Evolutionary conservation across 2,329 filamentous ascomycete genomes (phyloP).

Genomic region (Alternaria infectoria): DNA sequence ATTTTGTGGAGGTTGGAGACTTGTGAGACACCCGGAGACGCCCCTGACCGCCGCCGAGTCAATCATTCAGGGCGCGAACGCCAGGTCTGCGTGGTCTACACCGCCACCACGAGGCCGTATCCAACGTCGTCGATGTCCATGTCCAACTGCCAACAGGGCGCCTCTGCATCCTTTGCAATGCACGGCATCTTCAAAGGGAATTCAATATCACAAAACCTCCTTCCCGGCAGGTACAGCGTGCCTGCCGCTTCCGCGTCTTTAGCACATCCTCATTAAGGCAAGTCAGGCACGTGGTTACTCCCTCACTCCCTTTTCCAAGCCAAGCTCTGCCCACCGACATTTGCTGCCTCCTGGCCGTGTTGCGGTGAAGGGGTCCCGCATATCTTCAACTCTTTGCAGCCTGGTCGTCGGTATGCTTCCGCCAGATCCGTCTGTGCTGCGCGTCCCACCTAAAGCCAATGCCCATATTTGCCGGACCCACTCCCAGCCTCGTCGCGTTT

Average conservation of each 20-base stretch:
- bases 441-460: constrained; percentile 27
- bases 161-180: neutral
- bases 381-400: constrained; percentile 9
- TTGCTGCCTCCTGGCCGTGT: constrained; percentile 2
- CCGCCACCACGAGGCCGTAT: constrained; percentile 24
- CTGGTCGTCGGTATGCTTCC: constrained; percentile 29
- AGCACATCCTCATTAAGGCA: neutral
- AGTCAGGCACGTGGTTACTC: neutral
- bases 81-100: constrained; percentile 18
- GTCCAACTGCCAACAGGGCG: neutral
- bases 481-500: constrained; percentile 34
- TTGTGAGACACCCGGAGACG: constrained; percentile 17
- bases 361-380: constrained; percentile 14
- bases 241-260: neutral
- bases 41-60: constrained; percentile 30
- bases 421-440: constrained; percentile 47
- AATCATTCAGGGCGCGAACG: constrained; percentile 26
- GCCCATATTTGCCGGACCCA: constrained; percentile 34
- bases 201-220: neutral
- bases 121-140: constrained; percentile 16
- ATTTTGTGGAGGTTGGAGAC: constrained; percentile 10
- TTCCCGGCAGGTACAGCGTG: neutral
- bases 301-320: neutral
- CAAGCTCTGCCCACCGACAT: constrained; percentile 9
- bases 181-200: neutral